Evolutionary conservation across 768 basidiomycete genomes (phyloP).

Genomic region (Mycena epipterygia): DNA sequence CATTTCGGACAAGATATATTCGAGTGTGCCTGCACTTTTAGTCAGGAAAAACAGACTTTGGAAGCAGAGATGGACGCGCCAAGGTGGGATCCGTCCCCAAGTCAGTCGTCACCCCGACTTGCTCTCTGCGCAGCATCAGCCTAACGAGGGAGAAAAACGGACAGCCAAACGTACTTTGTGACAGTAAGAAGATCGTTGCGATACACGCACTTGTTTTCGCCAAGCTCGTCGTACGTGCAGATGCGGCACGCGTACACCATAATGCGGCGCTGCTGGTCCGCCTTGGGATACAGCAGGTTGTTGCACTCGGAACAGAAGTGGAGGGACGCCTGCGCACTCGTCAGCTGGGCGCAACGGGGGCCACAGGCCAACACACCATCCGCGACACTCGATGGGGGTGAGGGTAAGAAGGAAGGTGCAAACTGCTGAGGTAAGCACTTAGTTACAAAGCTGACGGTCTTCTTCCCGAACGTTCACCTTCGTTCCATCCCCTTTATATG

Average conservation of each 20-base stretch:
- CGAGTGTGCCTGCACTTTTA: slow-evolving; percentile 76
- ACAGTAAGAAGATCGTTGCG: slow-evolving; percentile 93
- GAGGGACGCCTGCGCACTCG: not conserved
- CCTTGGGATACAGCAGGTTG: slow-evolving; percentile 94
- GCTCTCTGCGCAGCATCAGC: slow-evolving; percentile 71
- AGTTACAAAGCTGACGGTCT: too few relatives aligned
- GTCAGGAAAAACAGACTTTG: slow-evolving; percentile 1
- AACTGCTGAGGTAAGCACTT: too few relatives aligned
- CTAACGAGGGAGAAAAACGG: not conserved
- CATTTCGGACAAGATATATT: slow-evolving; percentile 89
- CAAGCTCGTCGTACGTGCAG: slow-evolving; percentile 87
- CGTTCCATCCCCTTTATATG: too few relatives aligned
- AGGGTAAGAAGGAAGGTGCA: not conserved
- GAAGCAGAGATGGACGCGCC: slow-evolving; percentile 54
- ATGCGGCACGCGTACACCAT: slow-evolving; percentile 95
- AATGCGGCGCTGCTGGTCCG: slow-evolving; percentile 85
- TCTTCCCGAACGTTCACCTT: too few relatives aligned
- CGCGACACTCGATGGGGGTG: not conserved
- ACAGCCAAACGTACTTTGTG: slow-evolving; percentile 76
- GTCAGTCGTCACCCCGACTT: slow-evolving; percentile 92
- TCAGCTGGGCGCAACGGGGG: not conserved
- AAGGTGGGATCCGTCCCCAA: slow-evolving; percentile 91
- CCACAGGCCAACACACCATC: not conserved
- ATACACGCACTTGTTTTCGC: slow-evolving; percentile 92
- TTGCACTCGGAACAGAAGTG: slow-evolving; percentile 82